Conservation (phyloP, 495 filamentous ascomycete genomes). For the Aspergillus bridgeri region DNA sequence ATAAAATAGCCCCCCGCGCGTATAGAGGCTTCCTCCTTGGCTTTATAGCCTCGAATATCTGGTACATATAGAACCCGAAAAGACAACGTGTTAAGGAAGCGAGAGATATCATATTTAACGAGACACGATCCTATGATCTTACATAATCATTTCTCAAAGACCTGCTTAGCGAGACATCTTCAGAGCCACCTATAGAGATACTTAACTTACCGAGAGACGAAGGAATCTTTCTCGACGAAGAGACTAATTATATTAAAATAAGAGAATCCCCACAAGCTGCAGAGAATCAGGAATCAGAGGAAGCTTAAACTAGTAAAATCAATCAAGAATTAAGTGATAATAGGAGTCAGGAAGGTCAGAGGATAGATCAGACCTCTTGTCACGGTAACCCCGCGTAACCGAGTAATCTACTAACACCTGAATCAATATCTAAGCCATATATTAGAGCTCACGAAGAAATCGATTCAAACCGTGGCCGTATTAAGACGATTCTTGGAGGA, state of each 20-base stretch:
- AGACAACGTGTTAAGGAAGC: not conserved
- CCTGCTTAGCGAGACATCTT: not conserved
- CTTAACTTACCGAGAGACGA: not conserved
- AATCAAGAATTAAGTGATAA: not conserved
- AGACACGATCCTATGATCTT: not conserved
- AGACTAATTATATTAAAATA: too few species aligned
- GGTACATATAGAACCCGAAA: not conserved
- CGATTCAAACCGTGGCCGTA: not conserved
- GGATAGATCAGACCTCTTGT: not conserved
- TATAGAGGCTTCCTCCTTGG: not conserved
- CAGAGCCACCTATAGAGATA: not conserved
- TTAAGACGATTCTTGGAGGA: not conserved
- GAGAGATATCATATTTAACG: not conserved
- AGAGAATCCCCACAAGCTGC: too few species aligned
- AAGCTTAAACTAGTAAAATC: not conserved
- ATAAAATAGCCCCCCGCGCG: not conserved
- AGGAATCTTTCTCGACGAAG: not conserved
- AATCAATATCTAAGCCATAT: not conserved
- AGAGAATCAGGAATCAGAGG: too few species aligned
- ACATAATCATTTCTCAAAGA: not conserved
- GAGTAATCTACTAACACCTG: not conserved
- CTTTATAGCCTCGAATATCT: not conserved
- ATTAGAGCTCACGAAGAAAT: not conserved
- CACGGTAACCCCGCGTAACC: not conserved
- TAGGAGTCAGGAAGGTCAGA: not conserved